Evolutionary conservation across 2,329 filamentous ascomycete genomes (phyloP).

Genomic region (Dothidotthia symphoricarpi): DNA sequence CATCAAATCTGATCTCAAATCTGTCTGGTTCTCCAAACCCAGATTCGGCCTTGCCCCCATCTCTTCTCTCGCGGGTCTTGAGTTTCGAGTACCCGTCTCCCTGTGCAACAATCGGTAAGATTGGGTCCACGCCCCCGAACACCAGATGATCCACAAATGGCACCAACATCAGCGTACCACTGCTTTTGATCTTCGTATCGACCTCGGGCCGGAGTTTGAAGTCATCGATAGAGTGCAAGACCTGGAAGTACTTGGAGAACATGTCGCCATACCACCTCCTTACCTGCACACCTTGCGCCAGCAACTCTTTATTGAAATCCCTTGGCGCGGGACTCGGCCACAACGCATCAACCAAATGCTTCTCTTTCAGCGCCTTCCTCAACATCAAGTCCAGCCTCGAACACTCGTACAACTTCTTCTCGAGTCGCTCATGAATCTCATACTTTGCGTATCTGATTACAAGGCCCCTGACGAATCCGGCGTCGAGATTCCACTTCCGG

Average conservation of each 20-base stretch:
- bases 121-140: conserved; percentile 35
- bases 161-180: conserved; percentile 35
- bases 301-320: conserved; percentile 25
- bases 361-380: conserved; percentile 40
- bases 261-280: conserved; percentile 41
- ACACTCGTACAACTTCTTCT: conserved; percentile 39
- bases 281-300: conserved; percentile 36
- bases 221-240: conserved; percentile 31
- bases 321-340: conserved; percentile 37
- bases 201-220: conserved; percentile 34
- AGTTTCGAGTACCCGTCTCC: conserved; percentile 33
- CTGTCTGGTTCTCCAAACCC: conserved; percentile 30
- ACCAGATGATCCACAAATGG: conserved; percentile 37
- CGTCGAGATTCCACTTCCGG: conserved; percentile 32
- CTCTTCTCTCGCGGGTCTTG: conserved; percentile 16
- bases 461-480: conserved; percentile 32
- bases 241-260: conserved; percentile 39
- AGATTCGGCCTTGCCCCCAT: conserved; percentile 5
- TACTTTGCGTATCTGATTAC: conserved; percentile 38
- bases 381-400: conserved; percentile 38
- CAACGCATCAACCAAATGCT: conserved; percentile 37
- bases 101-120: conserved; percentile 34
- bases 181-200: conserved; percentile 30
- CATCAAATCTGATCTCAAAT: conserved; percentile 39
- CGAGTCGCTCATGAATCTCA: conserved; percentile 36